Evolutionary conservation across 768 basidiomycete species (phyloP).

Genomic region (Lactifluus volemus): DNA sequence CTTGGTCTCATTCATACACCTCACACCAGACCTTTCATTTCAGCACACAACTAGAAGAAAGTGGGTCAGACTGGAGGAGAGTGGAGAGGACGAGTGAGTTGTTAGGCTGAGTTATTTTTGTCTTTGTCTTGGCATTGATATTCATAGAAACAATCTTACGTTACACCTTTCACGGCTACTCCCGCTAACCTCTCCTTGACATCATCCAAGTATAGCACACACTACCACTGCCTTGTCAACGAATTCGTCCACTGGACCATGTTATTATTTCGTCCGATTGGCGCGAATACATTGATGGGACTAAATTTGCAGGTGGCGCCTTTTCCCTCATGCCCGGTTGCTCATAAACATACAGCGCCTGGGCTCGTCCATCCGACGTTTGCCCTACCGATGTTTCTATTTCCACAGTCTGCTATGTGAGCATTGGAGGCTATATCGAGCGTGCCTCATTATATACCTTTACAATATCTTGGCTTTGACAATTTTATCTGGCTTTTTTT

Average conservation of each 20-base stretch:
- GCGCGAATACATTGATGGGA: constrained; percentile 36
- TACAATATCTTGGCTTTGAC: constrained; percentile 35
- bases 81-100: too few species aligned
- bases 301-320: constrained; percentile 38
- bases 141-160: neutral
- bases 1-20: neutral
- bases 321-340: constrained; percentile 28
- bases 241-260: too few species aligned
- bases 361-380: neutral
- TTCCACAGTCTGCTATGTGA: constrained; percentile 29
- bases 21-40: neutral
- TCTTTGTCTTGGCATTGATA: constrained; percentile 8
- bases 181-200: too few species aligned
- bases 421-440: constrained; percentile 36
- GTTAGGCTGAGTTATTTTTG: constrained; percentile 6
- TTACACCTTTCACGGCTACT: neutral
- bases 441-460: constrained; percentile 28
- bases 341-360: constrained; percentile 24
- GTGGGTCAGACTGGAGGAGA: too few species aligned
- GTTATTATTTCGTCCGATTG: constrained; percentile 32
- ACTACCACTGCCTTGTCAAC: neutral
- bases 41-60: neutral
- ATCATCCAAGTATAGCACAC: neutral
- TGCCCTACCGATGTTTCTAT: neutral
- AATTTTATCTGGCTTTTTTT: constrained; percentile 33